Conservation (phyloP, 1,284 basidiomycete species). For the Cutaneotrichosporon curvatum region DNA sequence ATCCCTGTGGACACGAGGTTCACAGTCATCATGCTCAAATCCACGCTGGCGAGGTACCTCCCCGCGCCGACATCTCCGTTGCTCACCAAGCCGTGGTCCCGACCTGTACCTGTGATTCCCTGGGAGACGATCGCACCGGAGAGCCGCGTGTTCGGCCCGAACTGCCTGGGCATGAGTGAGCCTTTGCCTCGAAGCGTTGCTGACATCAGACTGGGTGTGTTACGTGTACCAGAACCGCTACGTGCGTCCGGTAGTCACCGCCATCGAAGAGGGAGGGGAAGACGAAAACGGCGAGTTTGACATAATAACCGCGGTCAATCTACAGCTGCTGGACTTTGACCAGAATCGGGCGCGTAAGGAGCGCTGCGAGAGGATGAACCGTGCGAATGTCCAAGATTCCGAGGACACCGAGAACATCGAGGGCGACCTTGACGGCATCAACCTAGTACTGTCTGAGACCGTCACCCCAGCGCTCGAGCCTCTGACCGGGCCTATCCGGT, state of each 20-base stretch:
- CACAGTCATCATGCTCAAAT: constrained; percentile 31
- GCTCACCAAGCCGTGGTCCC: constrained; percentile 21
- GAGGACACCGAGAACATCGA: background rate
- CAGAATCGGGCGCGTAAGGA: constrained; percentile 31
- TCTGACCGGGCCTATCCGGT: constrained; percentile 15
- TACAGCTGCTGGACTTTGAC: constrained; percentile 42
- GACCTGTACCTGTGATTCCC: constrained; percentile 26
- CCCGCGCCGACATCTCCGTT: constrained; percentile 34
- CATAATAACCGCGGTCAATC: constrained; percentile 8
- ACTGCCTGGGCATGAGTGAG: constrained; percentile 18
- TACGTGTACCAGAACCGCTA: constrained; percentile 44
- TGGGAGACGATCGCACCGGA: constrained; percentile 36
- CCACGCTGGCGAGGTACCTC: constrained; percentile 32
- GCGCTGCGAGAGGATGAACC: constrained; percentile 14
- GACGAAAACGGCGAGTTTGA: constrained; percentile 5
- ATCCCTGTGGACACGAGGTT: constrained; percentile 6
- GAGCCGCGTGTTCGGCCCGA: constrained; percentile 35
- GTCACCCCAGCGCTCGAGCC: constrained; percentile 11
- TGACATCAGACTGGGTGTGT: constrained; percentile 37
- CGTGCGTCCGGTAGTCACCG: constrained; percentile 16
- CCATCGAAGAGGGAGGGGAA: background rate
- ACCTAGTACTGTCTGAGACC: constrained; percentile 26
- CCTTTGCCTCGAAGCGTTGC: background rate
- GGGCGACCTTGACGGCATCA: constrained; percentile 9
- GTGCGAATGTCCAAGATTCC: background rate